A percentile compares a stretch with the other conserved stretches of the same genome.
Conservation (phyloP, 1,284 basidiomycete genomes). For the Pseudozyma thailandica region DNA sequence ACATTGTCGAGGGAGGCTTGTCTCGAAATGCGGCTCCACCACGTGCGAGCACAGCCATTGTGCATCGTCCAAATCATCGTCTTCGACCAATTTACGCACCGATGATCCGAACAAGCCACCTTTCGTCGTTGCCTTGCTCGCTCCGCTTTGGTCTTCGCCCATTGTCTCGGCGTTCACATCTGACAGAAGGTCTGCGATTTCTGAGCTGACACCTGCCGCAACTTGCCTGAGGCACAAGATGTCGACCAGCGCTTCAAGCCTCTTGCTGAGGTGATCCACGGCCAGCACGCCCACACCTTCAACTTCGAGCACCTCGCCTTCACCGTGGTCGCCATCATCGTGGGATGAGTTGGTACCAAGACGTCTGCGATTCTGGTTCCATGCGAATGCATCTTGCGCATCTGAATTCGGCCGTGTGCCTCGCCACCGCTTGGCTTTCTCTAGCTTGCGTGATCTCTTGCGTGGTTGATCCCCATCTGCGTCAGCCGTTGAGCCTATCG, state of each 20-base stretch:
- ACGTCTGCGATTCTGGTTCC: constrained; percentile 31
- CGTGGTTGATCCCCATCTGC: constrained; percentile 11
- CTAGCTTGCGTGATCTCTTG: constrained; percentile 38
- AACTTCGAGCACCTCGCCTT: constrained; percentile 29
- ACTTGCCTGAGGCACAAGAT: constrained; percentile 46
- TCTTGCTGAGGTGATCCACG: constrained; percentile 38
- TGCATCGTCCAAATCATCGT: constrained; percentile 62
- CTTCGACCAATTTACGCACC: constrained; percentile 32
- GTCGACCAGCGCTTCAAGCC: constrained; percentile 47
- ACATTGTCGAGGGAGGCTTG: constrained; percentile 52
- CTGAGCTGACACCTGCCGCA: constrained; percentile 27
- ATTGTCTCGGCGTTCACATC: constrained; percentile 4
- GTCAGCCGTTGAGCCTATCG: not conserved
- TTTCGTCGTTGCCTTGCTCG: not conserved
- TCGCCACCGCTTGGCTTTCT: constrained; percentile 43
- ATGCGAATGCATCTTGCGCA: constrained; percentile 34
- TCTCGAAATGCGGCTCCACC: constrained; percentile 53
- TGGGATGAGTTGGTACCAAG: constrained; percentile 23
- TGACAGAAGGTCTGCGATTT: constrained; percentile 29
- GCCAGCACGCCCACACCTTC: constrained; percentile 27
- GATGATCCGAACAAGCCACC: constrained; percentile 33
- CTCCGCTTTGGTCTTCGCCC: not conserved
- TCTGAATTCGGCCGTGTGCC: constrained; percentile 23
- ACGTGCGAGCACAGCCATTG: constrained; percentile 62
- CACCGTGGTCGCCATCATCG: constrained; percentile 18